phyloP scores from a whole-genome alignment of 1,139 yeast species.

The Magnusiomyces paraingens region DNA sequence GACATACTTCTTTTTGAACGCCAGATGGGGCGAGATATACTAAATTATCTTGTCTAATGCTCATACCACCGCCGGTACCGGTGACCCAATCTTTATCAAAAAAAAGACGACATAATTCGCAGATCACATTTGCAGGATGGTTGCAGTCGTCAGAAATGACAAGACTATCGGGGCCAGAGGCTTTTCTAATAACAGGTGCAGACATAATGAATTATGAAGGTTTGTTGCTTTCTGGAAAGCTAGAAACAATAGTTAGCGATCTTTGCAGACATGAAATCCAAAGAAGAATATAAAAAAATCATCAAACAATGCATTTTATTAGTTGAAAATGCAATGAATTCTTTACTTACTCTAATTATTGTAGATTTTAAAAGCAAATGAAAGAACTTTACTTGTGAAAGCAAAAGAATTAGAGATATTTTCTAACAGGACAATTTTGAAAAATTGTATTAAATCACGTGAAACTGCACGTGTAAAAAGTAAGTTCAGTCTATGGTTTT shows the following conservation, averaged over 20 bases:
- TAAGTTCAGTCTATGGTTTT: no score
- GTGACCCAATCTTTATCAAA: constrained; percentile 87
- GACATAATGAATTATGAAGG: background rate
- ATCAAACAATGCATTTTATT: no score
- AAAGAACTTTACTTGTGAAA: background rate
- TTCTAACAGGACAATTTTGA: background rate
- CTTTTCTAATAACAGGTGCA: constrained; percentile 9
- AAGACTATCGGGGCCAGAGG: constrained; percentile 29
- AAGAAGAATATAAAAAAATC: no score
- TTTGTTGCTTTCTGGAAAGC: no score
- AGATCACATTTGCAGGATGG: constrained; percentile 82
- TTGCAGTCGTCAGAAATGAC: constrained; percentile 46
- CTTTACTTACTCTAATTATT: background rate
- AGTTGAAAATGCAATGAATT: background rate
- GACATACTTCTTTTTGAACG: constrained; percentile 68
- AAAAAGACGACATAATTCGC: constrained; percentile 71
- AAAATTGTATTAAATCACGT: no score
- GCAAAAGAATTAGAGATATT: background rate
- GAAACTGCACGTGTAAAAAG: no score
- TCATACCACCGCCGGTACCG: constrained; percentile 95
- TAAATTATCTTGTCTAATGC: constrained; percentile 54
- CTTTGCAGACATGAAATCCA: no score
- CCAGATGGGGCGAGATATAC: constrained; percentile 80
- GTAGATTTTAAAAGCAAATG: background rate
- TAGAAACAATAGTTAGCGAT: no score